Base-by-base conservation (phyloP, 805 yeast species). In the Suhomyces sp. region DNA sequence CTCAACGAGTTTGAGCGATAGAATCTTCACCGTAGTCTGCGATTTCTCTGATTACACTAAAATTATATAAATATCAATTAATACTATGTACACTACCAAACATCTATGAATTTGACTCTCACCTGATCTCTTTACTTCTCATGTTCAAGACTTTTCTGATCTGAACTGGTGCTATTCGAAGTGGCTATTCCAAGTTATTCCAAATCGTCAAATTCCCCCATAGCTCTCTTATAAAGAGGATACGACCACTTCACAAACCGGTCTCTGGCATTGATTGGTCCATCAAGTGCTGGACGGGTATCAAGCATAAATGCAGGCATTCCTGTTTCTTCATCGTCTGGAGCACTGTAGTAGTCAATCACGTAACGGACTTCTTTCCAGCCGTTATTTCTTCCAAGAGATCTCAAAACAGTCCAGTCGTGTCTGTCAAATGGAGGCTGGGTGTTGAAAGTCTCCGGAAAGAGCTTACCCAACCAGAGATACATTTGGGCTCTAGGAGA, bases 361-460 rank as follows among this genome's bases (percentile, higher is more conserved):
- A 94, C 96, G 62, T 94, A 94, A 57, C 99, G 80, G 19, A 94
- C 91, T 60, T 85, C 74, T 49, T 78, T 74, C 88, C 92, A 88
- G 17, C 74, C 77, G 15, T 76, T 68, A 15, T 64, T 45, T 15
- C 49, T 51, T 3, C 82, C 83, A 48, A 69, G 71, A 10, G 83
- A 77, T 63, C 99, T 80, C 60, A 93, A 76, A 5, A 94, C 97
- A 2, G 96, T 88, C 99, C 99, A 94, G 72, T 94, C 99, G 64
- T 94, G 99, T 68, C 99, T 84, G 70, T 94, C 99, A 64, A 94
- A 94, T 6, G 99, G 99, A 4, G 96, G 90, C 57, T 87, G 87
- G 1, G 85, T 72, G 55, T 84, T 86, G 72, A 83, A 93, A 9
- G 78, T 76, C 13, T 78, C 73, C 1, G 99, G 98, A 74, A 87